These are phyloP conservation scores for Phylloporus arenicola DNA, from an alignment of 768 basidiomycete species.

Conservation along the genomic window DNA sequence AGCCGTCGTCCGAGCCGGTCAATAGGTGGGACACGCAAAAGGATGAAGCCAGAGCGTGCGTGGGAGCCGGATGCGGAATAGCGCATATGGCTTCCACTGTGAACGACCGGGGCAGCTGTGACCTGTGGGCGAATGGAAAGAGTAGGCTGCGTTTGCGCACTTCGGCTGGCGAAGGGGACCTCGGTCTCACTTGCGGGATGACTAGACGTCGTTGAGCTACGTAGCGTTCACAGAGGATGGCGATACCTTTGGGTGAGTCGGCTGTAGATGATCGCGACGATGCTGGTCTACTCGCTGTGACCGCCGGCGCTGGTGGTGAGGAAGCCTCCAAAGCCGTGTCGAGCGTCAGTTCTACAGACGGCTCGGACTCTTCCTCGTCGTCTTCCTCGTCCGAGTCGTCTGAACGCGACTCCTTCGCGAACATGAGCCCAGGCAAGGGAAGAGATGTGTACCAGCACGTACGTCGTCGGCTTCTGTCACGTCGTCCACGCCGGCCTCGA, in stretches of 20 bases:
- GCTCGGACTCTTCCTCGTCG: constrained; percentile 45
- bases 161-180: constrained; percentile 51
- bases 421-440: constrained; percentile 3
- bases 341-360: constrained; percentile 26
- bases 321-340: constrained; percentile 28
- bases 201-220: constrained; percentile 21
- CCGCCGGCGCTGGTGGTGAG: constrained; percentile 26
- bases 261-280: constrained; percentile 26
- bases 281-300: constrained; percentile 17
- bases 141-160: constrained; percentile 44
- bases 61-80: constrained; percentile 82
- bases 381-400: constrained; percentile 59
- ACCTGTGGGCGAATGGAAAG: constrained; percentile 27
- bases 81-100: constrained; percentile 90
- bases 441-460: constrained; percentile 22
- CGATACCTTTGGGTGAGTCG: constrained; percentile 33
- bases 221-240: not conserved
- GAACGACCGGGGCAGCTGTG: constrained; percentile 52
- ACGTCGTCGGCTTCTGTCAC: constrained; percentile 71
- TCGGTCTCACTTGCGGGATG: constrained; percentile 26
- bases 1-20: constrained; percentile 91
- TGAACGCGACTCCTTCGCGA: constrained; percentile 48
- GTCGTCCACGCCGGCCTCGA: constrained; percentile 53
- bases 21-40: constrained; percentile 83
- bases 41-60: constrained; percentile 83